phyloP scores from a whole-genome alignment of 441 rosid genomes.

The Pelargonium myrrhifolium region DNA sequence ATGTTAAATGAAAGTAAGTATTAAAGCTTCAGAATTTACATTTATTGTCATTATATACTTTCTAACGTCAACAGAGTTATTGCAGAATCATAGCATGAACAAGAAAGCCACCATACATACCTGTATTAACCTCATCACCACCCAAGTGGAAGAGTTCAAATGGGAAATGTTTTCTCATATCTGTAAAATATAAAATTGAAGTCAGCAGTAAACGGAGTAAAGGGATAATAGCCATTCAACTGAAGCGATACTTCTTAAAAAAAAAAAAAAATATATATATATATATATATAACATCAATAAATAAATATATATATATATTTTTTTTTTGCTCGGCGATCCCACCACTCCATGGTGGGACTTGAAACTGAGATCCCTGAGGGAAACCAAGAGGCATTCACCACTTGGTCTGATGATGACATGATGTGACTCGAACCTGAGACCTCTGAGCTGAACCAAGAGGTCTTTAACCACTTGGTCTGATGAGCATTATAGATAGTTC shows the following conservation, averaged over 20 bases:
- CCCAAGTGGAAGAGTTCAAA: constrained; percentile 97
- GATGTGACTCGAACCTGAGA: no score
- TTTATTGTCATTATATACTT: not conserved
- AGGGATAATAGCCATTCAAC: not conserved
- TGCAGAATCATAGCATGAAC: constrained; percentile 8
- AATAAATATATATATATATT: no score
- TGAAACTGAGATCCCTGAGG: no score
- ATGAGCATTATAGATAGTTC: not conserved
- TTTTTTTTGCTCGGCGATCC: no score
- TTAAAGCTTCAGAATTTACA: not conserved
- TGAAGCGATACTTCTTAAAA: not conserved
- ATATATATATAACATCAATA: no score
- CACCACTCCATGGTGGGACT: no score
- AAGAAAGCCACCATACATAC: constrained; percentile 34
- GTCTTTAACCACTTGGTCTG: no score
- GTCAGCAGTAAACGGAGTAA: constrained; percentile 9
- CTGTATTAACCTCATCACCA: constrained; percentile 93
- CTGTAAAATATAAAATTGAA: constrained; percentile 32
- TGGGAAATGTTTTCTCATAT: constrained; percentile 83
- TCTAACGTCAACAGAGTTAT: not conserved
- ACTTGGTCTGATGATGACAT: no score
- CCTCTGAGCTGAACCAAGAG: no score
- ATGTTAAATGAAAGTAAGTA: not conserved
- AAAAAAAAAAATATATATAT: no score
- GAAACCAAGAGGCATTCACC: no score